Percentiles rank a stretch among this genome's conserved stretches.
phyloP scores from a whole-genome alignment of 202 grass and related monocot genomes.

The Dendrocalamus latiflorus region DNA sequence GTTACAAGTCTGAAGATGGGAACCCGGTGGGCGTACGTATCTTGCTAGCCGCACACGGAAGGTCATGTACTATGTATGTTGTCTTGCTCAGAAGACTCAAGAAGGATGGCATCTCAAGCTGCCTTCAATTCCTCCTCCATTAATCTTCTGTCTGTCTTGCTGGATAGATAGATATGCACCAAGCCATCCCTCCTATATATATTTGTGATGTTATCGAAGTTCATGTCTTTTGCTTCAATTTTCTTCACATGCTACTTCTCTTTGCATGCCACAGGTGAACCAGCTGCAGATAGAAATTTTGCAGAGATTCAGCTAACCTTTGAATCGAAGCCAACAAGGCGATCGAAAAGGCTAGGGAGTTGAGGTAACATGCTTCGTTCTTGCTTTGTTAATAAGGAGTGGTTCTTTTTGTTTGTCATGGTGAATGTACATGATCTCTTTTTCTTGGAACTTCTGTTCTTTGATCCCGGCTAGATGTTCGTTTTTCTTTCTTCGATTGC shows the following conservation, averaged over 20 bases:
- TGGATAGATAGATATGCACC: neutral
- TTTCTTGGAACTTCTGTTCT: neutral
- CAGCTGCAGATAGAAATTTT: neutral
- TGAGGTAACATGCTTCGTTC: neutral
- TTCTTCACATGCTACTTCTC: neutral
- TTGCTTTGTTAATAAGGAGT: neutral
- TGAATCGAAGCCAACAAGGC: neutral
- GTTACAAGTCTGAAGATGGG: neutral
- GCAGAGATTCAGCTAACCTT: neutral
- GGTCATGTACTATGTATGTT: neutral
- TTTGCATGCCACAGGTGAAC: neutral
- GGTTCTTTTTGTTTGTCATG: neutral
- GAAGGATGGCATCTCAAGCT: conserved; percentile 10
- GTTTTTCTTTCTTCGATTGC: neutral
- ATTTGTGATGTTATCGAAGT: neutral
- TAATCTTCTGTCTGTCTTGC: neutral
- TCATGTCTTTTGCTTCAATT: neutral
- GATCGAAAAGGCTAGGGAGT: neutral
- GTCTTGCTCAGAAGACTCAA: conserved; percentile 15
- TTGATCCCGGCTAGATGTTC: neutral
- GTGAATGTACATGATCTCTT: neutral
- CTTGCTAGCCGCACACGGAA: conserved; percentile 23
- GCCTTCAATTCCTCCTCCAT: neutral
- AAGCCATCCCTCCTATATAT: neutral
- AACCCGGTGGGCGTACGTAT: neutral